Conservation (phyloP, 352 stramenopile genomes). For the Phytophthora ramorum region DNA sequence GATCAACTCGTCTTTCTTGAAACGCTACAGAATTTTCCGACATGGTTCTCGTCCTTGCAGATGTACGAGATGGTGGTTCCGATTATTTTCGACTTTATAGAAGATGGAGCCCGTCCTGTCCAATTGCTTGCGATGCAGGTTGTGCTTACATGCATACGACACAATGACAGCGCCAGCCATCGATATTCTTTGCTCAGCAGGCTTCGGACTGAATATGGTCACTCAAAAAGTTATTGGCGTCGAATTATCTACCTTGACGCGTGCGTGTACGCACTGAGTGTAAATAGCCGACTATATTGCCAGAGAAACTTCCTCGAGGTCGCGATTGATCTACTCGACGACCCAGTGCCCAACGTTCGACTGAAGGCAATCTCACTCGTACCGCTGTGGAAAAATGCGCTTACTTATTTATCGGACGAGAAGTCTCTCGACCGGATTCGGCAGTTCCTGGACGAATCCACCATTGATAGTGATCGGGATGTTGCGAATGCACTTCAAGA, state of each 20-base stretch:
- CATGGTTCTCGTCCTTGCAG: constrained; percentile 63
- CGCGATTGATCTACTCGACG: constrained; percentile 78
- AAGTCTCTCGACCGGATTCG: constrained; percentile 79
- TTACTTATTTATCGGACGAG: constrained; percentile 65
- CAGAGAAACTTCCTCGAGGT: constrained; percentile 79
- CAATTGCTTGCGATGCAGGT: constrained; percentile 71
- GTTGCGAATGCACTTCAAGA: constrained; percentile 61
- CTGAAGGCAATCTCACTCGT: constrained; percentile 73
- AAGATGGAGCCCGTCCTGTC: constrained; percentile 77
- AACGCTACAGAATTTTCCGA: constrained; percentile 62
- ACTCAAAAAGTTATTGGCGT: constrained; percentile 79
- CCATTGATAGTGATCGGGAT: constrained; percentile 72
- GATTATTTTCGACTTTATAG: constrained; percentile 81
- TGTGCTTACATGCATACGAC: constrained; percentile 72
- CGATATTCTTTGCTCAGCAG: constrained; percentile 75
- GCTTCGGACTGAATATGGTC: constrained; percentile 74
- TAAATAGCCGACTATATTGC: constrained; percentile 82
- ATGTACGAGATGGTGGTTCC: constrained; percentile 81
- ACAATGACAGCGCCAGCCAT: constrained; percentile 72
- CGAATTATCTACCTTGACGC: constrained; percentile 79
- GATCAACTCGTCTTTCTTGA: constrained; percentile 77
- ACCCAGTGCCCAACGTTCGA: constrained; percentile 78
- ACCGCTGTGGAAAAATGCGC: constrained; percentile 66
- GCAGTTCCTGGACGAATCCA: constrained; percentile 67
- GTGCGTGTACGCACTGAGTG: constrained; percentile 58